Evolutionary conservation across 805 yeast genomes (phyloP), one percentile per base, ranked within the genome.

Genomic region (Komagataella ulmi): DNA sequence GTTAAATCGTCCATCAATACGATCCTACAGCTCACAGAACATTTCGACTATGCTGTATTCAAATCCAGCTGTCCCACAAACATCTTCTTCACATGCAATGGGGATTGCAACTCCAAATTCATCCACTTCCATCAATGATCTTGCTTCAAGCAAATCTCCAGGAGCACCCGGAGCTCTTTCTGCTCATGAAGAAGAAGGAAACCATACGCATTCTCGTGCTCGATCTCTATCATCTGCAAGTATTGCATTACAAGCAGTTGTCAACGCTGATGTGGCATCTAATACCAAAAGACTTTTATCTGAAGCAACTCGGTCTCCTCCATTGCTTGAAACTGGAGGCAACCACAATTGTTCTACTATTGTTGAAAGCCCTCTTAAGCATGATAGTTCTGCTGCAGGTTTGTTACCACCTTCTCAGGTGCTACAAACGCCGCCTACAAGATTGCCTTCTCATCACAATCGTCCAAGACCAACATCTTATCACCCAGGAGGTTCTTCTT

Each of bases 381-480:
- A 23, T 21, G 52, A 49, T n/a, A 51, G 17, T 8, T 23, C 45
- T 10, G 21, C 12, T 7, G 51, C 51, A 8, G 54, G 50, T 21
- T 56, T 55, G 60, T 30, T 56, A 47, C 59, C 64, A 24, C 62
- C 63, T 8, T 55, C 44, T 12, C 36, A 50, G 14, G 17, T 36
- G 8, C 18, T 21, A 7, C 7, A 21, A 3, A 45, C 18, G 14
- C 24, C 47, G 7, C n/a, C 21, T 21, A 23, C 21, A 21, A 45
- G 23, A 18, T 24, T 45, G 7, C 23, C 17, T 21, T 21, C 47
- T 24, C 71, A 72, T 50, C 60, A 72, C 8, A 76, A 79, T 63
- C 82, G 78, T 60, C 90, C 88, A 53, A 76, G 95, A 63, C 95
- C 95, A 46, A 85, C 91, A 0, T 85, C 93, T 7, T 86, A 83